Percentiles rank a stretch among this genome's conserved stretches.
These are phyloP conservation scores for Betula pendula DNA, from an alignment of 306 rosid species.

Conservation along the genomic window DNA sequence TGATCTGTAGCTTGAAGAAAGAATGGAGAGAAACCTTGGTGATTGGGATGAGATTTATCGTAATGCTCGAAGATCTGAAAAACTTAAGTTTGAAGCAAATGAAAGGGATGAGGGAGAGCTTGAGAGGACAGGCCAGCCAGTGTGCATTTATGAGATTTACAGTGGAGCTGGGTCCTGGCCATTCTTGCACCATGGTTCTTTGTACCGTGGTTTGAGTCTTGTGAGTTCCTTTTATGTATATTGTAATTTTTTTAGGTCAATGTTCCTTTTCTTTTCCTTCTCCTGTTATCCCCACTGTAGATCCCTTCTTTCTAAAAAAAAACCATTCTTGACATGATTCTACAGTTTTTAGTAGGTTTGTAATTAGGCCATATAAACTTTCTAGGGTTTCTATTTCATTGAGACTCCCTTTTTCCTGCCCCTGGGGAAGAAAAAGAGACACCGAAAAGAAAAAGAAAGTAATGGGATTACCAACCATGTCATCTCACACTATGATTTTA, in stretches of 20 bases:
- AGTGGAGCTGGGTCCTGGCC: slow-evolving; percentile 85
- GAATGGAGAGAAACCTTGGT: slow-evolving; percentile 66
- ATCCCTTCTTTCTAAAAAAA: background rate
- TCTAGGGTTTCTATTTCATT: background rate
- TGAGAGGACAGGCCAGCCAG: slow-evolving; percentile 89
- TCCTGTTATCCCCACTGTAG: background rate
- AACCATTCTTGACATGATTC: background rate
- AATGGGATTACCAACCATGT: background rate
- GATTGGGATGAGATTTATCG: slow-evolving; percentile 88
- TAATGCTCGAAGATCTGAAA: slow-evolving; percentile 84
- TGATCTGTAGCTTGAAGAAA: slow-evolving; percentile 68
- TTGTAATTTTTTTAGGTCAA: background rate
- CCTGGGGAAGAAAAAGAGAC: background rate
- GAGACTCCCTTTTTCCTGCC: background rate
- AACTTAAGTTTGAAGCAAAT: slow-evolving; percentile 80
- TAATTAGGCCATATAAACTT: background rate
- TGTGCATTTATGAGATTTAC: slow-evolving; percentile 92
- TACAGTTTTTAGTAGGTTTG: background rate
- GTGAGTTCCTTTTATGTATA: slow-evolving; percentile 51
- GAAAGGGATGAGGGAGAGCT: slow-evolving; percentile 99
- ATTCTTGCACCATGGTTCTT: slow-evolving; percentile 90
- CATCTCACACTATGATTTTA: background rate
- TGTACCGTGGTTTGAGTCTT: slow-evolving; percentile 95
- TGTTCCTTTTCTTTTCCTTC: slow-evolving; percentile 15
- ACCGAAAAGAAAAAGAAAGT: background rate